Base-by-base conservation (phyloP, 2,329 filamentous ascomycete species). In the Phoma sp. region DNA sequence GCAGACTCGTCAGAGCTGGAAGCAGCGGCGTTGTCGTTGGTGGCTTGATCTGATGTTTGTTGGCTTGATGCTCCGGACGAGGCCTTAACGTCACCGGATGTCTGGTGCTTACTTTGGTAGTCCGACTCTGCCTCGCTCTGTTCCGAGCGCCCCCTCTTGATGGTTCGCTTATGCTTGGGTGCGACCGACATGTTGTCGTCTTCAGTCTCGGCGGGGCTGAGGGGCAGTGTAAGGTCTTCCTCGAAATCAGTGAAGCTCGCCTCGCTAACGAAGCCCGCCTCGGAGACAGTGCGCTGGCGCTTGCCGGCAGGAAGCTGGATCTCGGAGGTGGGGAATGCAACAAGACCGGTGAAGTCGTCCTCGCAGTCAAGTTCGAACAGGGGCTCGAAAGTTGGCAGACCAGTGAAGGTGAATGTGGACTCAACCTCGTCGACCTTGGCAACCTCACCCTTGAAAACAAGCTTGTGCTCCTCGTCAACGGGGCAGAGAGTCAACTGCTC, bases 311-410 rank as follows among this genome's bases (percentile, higher is more conserved):
- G 71, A 73, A 83, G 88, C 63, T 83, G 79, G 10, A 84, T 78
- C 43, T 82, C 78, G 35, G 80, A 77, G 18, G 81, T 73, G 58
- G 84, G 80, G 62, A 92, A 88, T 69, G 90, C 86, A 60, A 91
- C 87, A 7, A 96, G 83, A 50, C 84, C 83, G 72, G 86, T 88
- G 68, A 96, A 91, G 72, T 95, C 91, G 82, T 96, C 91, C 68
- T 96, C 93, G 0, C 90, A 92, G 73, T 96, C 93, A 52, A 96
- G 83, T 67, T 96, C 92, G 23, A 93, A 95, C 63, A 96, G 86
- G 62, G 91, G 89, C 74, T 96, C 90, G 65, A 96, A 96, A 7
- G 83, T 80, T 24, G 89, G 88, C 27, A 95, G 82, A 23, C 84
- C 84, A 52, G 78, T 75, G 62, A 83, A 79, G 64, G 81, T 76